Percentiles rank a stretch among this genome's conserved stretches.
phyloP scores from a whole-genome alignment of 257 asterid species.

The Nicotiana tomentosiformis region DNA sequence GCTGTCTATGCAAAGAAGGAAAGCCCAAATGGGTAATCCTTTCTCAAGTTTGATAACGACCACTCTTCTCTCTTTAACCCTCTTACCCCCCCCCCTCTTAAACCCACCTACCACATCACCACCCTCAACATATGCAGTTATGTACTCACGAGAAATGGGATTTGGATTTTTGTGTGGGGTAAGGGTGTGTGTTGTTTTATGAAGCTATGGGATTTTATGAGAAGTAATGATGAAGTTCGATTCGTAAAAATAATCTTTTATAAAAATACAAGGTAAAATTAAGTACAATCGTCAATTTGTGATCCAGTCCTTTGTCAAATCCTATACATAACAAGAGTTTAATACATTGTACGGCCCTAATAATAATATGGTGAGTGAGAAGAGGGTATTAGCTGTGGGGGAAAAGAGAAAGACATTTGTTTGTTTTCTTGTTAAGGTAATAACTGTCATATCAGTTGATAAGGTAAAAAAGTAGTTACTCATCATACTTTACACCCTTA shows the following conservation, averaged over 20 bases:
- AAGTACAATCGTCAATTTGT: accelerated
- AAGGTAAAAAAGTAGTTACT: background rate
- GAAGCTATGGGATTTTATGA: background rate
- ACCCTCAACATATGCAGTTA: background rate
- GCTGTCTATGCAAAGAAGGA: constrained; percentile 30
- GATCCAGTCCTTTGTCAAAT: accelerated
- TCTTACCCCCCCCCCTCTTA: background rate
- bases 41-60: constrained; percentile 43
- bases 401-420: background rate
- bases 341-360: too few species aligned
- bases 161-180: constrained; percentile 1
- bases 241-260: too few species aligned
- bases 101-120: background rate
- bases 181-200: background rate
- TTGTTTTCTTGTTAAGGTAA: constrained; percentile 19
- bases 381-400: background rate
- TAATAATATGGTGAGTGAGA: too few species aligned
- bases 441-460: background rate
- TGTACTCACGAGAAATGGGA: constrained; percentile 10
- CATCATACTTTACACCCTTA: background rate
- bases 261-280: accelerated
- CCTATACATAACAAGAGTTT: too few species aligned
- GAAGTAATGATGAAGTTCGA: background rate
- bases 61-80: constrained; percentile 13
- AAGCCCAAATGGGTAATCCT: constrained; percentile 29